Base-by-base conservation (phyloP, 2,329 filamentous ascomycete genomes). In the Xylariaceae sp. region DNA sequence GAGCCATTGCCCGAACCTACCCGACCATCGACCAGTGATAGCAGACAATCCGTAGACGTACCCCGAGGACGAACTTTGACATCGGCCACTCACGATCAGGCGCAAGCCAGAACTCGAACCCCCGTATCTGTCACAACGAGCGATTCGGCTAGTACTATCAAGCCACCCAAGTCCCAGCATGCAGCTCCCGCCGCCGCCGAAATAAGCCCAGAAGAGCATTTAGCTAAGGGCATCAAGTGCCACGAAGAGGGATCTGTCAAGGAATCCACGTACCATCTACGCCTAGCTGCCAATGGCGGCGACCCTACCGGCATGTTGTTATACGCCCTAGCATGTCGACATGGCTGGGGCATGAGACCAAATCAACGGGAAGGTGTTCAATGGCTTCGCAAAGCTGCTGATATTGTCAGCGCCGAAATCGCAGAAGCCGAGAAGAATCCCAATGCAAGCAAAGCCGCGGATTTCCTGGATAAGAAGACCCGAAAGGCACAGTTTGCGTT, bases 291-390 rank as follows among this genome's bases (percentile, higher is more conserved):
- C 0, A 85, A 86, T 64, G 86, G 89, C 54, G 89, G 90, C 46
- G 83, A 95, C 55, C 89, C 94, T 0, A 96, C 92, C 0, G 94
- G 87, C 27, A 99, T 99, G 94, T 81, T 99, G 9, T 78, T 97
- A 34, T 99, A 96, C 70, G 94, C 92, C 4, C 79, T 99, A 37
- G 94, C 94, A 8, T 97, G 92, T 68, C 83, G 94, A 48, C 94
- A 99, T 68, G 94, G 94, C 47, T 99, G 94, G 94, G 94, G 94
- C 19, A 96, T 97, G 89, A 86, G 91, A 7, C 83, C 90, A 6
- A 96, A 96, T 69, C 90, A 90, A 66, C 80, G 80, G 47, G 94
- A 99, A 72, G 94, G 90, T 6, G 88, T 97, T 0, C 81, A 87
- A 64, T 99, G 94, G 94, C 76, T 99, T 54, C 85, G 90, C 45